Conservation (phyloP, 768 basidiomycete genomes). For the Naganishia vaughanmartiniae region DNA sequence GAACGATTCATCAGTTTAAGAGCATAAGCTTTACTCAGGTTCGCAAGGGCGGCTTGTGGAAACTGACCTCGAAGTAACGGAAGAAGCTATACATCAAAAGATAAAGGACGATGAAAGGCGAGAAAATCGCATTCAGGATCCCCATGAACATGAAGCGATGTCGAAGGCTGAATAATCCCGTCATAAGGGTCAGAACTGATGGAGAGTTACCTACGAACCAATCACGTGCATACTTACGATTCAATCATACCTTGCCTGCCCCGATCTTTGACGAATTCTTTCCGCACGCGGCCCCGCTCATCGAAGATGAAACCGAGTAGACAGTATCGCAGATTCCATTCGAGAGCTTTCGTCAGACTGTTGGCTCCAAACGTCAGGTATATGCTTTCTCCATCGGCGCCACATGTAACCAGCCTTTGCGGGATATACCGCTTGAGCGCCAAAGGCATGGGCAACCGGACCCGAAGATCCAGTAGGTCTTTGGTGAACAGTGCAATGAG, state of each 20-base stretch:
- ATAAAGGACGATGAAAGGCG: constrained; percentile 94
- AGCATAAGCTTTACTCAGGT: too few species aligned
- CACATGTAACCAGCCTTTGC: constrained; percentile 39
- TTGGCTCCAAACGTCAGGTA: constrained; percentile 57
- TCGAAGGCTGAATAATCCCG: constrained; percentile 60
- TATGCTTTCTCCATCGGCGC: constrained; percentile 59
- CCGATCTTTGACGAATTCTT: constrained; percentile 82
- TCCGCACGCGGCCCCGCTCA: constrained; percentile 78
- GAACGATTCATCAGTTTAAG: not conserved
- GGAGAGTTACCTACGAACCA: not conserved
- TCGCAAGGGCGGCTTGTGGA: constrained; percentile 14
- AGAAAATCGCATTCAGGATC: constrained; percentile 88
- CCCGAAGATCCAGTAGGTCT: constrained; percentile 80
- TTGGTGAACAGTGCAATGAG: constrained; percentile 97
- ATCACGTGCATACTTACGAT: constrained; percentile 60
- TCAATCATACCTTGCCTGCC: constrained; percentile 74
- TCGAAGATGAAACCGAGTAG: constrained; percentile 95
- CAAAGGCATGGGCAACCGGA: constrained; percentile 64
- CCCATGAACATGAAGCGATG: constrained; percentile 96
- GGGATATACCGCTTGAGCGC: constrained; percentile 38
- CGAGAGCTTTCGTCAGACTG: constrained; percentile 80
- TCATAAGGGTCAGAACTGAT: not conserved
- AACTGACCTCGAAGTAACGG: constrained; percentile 93
- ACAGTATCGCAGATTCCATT: constrained; percentile 97
- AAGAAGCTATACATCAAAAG: constrained; percentile 98